Evolutionary conservation across 2,329 filamentous ascomycete genomes (phyloP).

Genomic region (Fusarium brevicatenulatum): DNA sequence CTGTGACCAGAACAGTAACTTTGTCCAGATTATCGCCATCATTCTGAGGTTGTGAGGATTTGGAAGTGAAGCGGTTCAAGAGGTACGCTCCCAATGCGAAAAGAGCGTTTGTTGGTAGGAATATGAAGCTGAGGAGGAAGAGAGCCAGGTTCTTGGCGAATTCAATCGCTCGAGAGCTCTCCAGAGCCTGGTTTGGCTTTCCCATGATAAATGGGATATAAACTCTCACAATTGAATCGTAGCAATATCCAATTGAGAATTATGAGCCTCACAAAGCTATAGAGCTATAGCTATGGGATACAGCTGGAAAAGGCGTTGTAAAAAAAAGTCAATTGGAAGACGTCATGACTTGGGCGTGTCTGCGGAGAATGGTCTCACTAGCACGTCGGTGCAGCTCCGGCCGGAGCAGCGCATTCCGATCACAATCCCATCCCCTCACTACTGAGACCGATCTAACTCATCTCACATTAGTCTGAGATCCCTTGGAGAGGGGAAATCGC

Average conservation of each 20-base stretch:
- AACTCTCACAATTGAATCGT: neutral
- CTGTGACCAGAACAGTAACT: slow-evolving; percentile 73
- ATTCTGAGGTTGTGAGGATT: neutral
- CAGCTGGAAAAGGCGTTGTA: neutral
- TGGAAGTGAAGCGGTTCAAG: neutral
- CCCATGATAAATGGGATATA: neutral
- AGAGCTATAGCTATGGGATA: neutral
- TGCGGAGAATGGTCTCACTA: slow-evolving; percentile 8
- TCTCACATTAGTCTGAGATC: neutral
- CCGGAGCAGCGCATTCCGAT: slow-evolving; percentile 7
- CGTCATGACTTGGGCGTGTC: slow-evolving; percentile 34
- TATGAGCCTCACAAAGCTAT: neutral
- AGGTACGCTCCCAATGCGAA: slow-evolving; percentile 19
- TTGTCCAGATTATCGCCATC: slow-evolving; percentile 9
- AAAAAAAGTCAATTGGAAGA: slow-evolving; percentile 23
- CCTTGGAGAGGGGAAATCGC: neutral
- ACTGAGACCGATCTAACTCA: neutral
- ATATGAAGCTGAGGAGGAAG: slow-evolving; percentile 21
- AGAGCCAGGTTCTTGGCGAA: slow-evolving; percentile 29
- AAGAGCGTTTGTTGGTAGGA: neutral
- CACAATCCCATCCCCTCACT: neutral
- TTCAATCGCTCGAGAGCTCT: slow-evolving; percentile 1
- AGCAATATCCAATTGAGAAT: neutral
- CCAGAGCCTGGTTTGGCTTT: neutral
- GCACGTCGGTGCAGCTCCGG: neutral